phyloP scores from a whole-genome alignment of 768 basidiomycete genomes.

The Leucocoprinus sp. region DNA sequence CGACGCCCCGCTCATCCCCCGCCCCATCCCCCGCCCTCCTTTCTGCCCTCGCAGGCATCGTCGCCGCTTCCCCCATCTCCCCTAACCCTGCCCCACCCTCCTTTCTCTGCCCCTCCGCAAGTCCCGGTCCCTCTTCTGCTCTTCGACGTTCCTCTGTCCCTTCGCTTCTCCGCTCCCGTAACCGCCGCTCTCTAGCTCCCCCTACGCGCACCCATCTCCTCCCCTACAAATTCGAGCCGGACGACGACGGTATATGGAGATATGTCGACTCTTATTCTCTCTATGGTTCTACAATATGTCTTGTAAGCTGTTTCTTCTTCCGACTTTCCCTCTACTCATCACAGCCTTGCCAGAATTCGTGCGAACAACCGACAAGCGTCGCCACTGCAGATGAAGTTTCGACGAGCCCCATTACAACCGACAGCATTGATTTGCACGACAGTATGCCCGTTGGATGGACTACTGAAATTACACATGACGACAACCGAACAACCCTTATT shows the following conservation, averaged over 20 bases:
- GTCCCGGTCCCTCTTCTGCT: constrained; percentile 5
- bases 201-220: constrained; percentile 21
- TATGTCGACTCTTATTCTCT: constrained; percentile 48
- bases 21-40: constrained; percentile 45
- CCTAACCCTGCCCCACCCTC: constrained; percentile 47
- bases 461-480: constrained; percentile 13
- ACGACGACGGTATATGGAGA: constrained; percentile 51
- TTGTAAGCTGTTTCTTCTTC: constrained; percentile 29
- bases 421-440: constrained; percentile 23
- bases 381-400: constrained; percentile 17
- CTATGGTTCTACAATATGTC: constrained; percentile 63
- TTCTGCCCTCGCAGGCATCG: constrained; percentile 42
- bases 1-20: constrained; percentile 3
- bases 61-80: constrained; percentile 39
- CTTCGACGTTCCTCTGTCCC: constrained; percentile 13
- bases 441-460: constrained; percentile 53
- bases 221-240: constrained; percentile 48
- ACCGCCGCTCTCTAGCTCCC: not conserved
- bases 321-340: not conserved
- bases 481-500: constrained; percentile 36
- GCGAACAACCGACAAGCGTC: constrained; percentile 20
- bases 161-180: not conserved
- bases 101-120: constrained; percentile 49
- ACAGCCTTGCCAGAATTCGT: constrained; percentile 14
- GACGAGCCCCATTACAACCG: constrained; percentile 15